Evolutionary conservation across 192 early-diverging fungal genomes (phyloP).

Genomic region (Coemansia sp.): DNA sequence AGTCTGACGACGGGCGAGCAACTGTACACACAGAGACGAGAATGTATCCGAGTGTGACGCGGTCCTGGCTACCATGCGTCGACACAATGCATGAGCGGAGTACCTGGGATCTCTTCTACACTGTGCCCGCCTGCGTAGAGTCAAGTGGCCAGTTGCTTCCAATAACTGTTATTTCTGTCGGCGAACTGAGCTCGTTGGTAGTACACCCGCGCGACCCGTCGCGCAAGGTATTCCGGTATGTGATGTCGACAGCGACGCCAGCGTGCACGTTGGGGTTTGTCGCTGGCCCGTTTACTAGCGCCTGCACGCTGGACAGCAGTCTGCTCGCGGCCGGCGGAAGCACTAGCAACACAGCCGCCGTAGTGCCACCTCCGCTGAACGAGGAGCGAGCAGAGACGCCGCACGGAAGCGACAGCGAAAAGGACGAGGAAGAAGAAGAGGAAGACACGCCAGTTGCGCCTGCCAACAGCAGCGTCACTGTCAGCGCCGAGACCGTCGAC

Average conservation of each 20-base stretch:
- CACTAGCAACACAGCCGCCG: background rate
- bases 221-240: slow-evolving; percentile 70
- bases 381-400: slow-evolving; percentile 6
- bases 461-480: slow-evolving; percentile 16
- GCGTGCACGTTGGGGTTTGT: slow-evolving; percentile 76
- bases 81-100: slow-evolving; percentile 65
- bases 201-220: slow-evolving; percentile 60
- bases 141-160: slow-evolving; percentile 15
- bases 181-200: slow-evolving; percentile 68
- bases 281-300: slow-evolving; percentile 62
- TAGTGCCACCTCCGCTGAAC: background rate
- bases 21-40: slow-evolving; percentile 67
- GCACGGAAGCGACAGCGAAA: slow-evolving; percentile 7
- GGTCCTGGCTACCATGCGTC: slow-evolving; percentile 79
- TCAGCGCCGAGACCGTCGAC: slow-evolving; percentile 24
- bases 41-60: slow-evolving; percentile 64
- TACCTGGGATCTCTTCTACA: slow-evolving; percentile 81
- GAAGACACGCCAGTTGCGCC: background rate
- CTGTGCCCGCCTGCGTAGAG: slow-evolving; percentile 58
- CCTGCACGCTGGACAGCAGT: slow-evolving; percentile 40
- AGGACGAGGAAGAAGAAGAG: background rate
- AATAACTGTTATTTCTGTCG: slow-evolving; percentile 59
- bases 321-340: slow-evolving; percentile 8
- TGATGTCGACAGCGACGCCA: slow-evolving; percentile 64
- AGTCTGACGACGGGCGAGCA: slow-evolving; percentile 3